Evolutionary conservation across 495 filamentous ascomycete genomes (phyloP), one percentile per base, ranked within the genome.

Genomic region (Lophiostoma macrostomum): DNA sequence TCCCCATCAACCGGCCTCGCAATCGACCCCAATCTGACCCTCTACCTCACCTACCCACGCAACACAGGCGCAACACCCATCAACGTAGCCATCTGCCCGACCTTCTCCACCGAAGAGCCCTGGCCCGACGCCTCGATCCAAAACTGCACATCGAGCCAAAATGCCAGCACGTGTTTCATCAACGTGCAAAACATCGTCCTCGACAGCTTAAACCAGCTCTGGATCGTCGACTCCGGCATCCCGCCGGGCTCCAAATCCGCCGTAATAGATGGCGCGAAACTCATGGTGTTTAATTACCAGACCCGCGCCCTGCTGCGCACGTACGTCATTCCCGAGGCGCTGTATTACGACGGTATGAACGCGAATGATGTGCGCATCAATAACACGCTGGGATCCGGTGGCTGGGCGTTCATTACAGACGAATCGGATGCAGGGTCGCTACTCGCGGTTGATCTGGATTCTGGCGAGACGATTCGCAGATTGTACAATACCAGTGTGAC

Each of bases 151-250:
- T 13, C 41, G 4, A 53, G 57, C 13, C 64, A 67, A 42, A 55
- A 67, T 36, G 55, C 54, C 18, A 50, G 51, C 14, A 61, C 57
- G 13, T 67, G 64, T 51, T 67, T 67, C 61, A 48, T 64, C 45
- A 67, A 67, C 34, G 58, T 67, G 14, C 64, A 67, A 48, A 67
- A 64, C 37, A 54, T 67, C 4, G 61, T 67, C 6, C 50, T 67
- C 16, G 64, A 64, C 38, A 54, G 53, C 1, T 36, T 58, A 11
- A 46, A 56, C 39, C 53, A 56, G 27, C 34, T 67, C 23, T 67
- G 61, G 61, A 41, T 61, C 31, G 44, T 67, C 8, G 61, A 67
- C 35, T 62, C 52, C 16, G 64, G 61, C n/a, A 61, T 67, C 38
- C 51, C 57, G 18, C 25, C 35, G 36, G 44, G 47, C 18, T 19